phyloP scores from a whole-genome alignment of 805 yeast genomes.

The Cephaloascus albidus region DNA sequence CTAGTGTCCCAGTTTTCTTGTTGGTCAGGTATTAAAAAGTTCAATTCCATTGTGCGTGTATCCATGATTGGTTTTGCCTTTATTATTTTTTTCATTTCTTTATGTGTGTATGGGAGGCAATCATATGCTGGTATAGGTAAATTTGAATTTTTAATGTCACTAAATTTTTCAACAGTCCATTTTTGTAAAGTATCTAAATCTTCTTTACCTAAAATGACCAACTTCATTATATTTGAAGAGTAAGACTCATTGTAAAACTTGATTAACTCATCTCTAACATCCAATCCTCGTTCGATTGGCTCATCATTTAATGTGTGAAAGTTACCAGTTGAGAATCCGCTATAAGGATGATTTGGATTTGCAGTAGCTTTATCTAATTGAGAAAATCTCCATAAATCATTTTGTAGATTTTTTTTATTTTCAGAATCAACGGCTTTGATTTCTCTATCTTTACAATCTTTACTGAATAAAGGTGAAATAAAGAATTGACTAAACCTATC shows the following conservation, averaged over 20 bases:
- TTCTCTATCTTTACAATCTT: slow-evolving; percentile 79
- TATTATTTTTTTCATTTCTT: slow-evolving; percentile 44
- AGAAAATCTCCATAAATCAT: slow-evolving; percentile 79
- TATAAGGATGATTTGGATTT: slow-evolving; percentile 72
- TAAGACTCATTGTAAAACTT: slow-evolving; percentile 66
- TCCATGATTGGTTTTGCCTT: slow-evolving; percentile 81
- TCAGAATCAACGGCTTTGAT: slow-evolving; percentile 93
- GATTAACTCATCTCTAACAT: slow-evolving; percentile 74
- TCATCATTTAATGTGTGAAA: slow-evolving; percentile 57
- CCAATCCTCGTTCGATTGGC: slow-evolving; percentile 52
- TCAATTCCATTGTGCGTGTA: slow-evolving; percentile 51
- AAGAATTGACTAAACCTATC: slow-evolving; percentile 93
- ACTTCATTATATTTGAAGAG: slow-evolving; percentile 82
- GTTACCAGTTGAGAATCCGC: slow-evolving; percentile 89
- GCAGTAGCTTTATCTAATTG: slow-evolving; percentile 75
- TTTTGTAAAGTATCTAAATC: slow-evolving; percentile 57
- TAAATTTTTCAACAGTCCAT: slow-evolving; percentile 64
- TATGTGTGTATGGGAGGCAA: slow-evolving; percentile 35
- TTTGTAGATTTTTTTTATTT: slow-evolving; percentile 88
- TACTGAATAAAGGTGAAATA: slow-evolving; percentile 69
- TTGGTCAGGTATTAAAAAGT: slow-evolving; percentile 72
- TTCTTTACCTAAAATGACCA: slow-evolving; percentile 80
- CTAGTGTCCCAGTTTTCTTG: slow-evolving; percentile 54
- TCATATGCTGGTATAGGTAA: slow-evolving; percentile 35
- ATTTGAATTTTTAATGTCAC: slow-evolving; percentile 46